phyloP scores from a whole-genome alignment of 352 stramenopile species.

The Pythium guiyangense region DNA sequence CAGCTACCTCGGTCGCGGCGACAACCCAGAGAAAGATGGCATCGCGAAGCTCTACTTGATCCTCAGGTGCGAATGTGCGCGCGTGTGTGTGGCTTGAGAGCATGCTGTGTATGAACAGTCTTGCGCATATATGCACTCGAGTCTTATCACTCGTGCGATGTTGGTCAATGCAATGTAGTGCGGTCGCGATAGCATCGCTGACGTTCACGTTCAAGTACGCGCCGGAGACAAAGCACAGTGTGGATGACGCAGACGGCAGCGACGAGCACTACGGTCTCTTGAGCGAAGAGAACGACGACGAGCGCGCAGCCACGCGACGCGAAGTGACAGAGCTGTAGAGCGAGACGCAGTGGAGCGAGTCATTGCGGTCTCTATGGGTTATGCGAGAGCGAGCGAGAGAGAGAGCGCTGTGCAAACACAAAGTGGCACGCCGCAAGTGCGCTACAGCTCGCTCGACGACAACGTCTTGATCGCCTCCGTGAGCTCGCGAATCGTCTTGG shows the following conservation, averaged over 20 bases:
- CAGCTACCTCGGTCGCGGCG: slow-evolving; percentile 53
- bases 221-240: slow-evolving; percentile 53
- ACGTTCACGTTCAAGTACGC: slow-evolving; percentile 50
- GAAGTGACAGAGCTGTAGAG: slow-evolving; percentile 48
- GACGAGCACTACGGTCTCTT: slow-evolving; percentile 44
- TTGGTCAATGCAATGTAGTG: slow-evolving; percentile 21
- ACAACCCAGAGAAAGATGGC: slow-evolving; percentile 71
- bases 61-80: slow-evolving; percentile 30
- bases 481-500: slow-evolving; percentile 66
- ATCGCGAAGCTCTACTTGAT: slow-evolving; percentile 87
- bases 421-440: too few relatives aligned
- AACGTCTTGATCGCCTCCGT: slow-evolving; percentile 52
- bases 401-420: too few relatives aligned
- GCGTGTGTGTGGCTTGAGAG: slow-evolving; percentile 2
- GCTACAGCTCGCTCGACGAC: slow-evolving; percentile 4
- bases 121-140: too few relatives aligned
- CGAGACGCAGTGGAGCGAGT: not conserved
- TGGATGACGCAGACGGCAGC: slow-evolving; percentile 16
- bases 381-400: too few relatives aligned
- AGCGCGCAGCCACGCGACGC: slow-evolving; percentile 19
- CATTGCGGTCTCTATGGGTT: not conserved
- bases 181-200: slow-evolving; percentile 29
- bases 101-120: too few relatives aligned
- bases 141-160: too few relatives aligned
- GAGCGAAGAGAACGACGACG: slow-evolving; percentile 25